Percentiles rank a stretch among this genome's conserved stretches.
These are phyloP conservation scores for Cladobotryum protrusum DNA, from an alignment of 2,329 filamentous ascomycete species.

Conservation along the genomic window DNA sequence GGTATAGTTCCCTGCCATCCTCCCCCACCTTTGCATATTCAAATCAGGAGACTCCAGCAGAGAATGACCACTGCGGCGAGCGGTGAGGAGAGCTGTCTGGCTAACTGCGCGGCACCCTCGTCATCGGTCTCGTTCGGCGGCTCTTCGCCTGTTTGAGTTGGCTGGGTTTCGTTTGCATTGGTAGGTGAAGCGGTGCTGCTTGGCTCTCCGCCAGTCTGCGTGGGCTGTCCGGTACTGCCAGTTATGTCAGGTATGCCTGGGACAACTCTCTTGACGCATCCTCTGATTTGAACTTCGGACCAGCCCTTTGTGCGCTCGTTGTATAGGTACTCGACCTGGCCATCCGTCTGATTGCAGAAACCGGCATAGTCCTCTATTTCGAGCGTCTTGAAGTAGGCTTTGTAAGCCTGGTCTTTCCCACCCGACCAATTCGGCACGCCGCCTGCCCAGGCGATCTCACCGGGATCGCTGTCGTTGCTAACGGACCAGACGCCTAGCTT, in stretches of 20 bases:
- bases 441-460: conserved; percentile 63
- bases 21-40: not conserved
- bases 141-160: conserved; percentile 6
- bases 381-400: conserved; percentile 20
- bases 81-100: conserved; percentile 8
- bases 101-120: conserved; percentile 6
- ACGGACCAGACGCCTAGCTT: conserved; percentile 55
- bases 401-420: conserved; percentile 16
- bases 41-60: conserved; percentile 12
- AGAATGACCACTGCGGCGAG: conserved; percentile 12
- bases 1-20: not conserved
- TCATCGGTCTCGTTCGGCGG: conserved; percentile 4
- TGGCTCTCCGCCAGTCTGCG: not conserved
- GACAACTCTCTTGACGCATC: conserved; percentile 18
- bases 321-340: conserved; percentile 23
- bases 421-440: conserved; percentile 37
- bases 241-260: conserved; percentile 6
- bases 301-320: conserved; percentile 22
- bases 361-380: conserved; percentile 25
- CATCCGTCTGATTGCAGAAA: conserved; percentile 19
- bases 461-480: conserved; percentile 43
- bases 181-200: not conserved
- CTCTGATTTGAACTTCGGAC: conserved; percentile 23
- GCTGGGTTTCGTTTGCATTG: not conserved
- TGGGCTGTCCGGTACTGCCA: not conserved